Conservation (phyloP, 78 protist species). For the Chrysochromulina parva region DNA sequence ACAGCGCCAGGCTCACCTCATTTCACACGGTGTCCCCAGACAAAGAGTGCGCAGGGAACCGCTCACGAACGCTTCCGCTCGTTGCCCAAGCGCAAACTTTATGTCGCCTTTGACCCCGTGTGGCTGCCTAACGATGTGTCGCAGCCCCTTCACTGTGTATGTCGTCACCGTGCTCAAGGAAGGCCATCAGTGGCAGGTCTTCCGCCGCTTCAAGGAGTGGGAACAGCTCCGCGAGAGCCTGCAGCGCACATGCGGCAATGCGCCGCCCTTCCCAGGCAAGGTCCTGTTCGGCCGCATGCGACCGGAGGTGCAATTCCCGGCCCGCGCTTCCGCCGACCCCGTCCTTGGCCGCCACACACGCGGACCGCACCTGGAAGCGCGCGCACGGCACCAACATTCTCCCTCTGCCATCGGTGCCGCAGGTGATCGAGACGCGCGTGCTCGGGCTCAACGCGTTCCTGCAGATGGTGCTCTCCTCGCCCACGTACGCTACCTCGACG, state of each 20-base stretch:
- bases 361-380: no score
- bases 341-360: no score
- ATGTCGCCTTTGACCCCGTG: neutral
- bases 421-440: neutral
- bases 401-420: neutral
- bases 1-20: no score
- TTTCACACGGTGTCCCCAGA: no score
- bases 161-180: neutral
- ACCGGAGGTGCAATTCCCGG: neutral
- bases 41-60: no score
- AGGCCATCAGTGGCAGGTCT: neutral
- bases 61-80: no score
- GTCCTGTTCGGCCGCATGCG: slow-evolving; percentile 1
- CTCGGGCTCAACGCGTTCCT: slow-evolving; percentile 14
- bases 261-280: slow-evolving; percentile 18
- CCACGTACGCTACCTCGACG: neutral
- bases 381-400: no score
- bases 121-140: no score
- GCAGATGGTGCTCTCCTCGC: neutral
- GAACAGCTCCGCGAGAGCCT: neutral
- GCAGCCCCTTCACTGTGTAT: slow-evolving; percentile 3
- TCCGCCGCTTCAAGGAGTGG: neutral
- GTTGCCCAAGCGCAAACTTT: no score
- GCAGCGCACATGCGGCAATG: neutral
- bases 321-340: neutral